Evolutionary conservation across 2,329 filamentous ascomycete genomes (phyloP).

Genomic region (Fusarium sp.): DNA sequence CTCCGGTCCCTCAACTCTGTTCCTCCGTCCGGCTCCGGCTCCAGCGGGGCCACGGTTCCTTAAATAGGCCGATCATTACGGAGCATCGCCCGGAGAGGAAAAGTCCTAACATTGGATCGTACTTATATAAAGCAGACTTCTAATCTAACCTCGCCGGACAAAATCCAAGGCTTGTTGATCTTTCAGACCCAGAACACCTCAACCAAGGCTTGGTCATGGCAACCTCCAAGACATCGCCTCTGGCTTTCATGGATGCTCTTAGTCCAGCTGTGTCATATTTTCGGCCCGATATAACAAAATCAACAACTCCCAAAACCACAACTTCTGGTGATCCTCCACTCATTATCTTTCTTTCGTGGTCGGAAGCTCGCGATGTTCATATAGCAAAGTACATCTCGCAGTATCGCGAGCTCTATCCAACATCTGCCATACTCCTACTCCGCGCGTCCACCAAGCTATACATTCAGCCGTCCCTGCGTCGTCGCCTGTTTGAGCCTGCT

Average conservation of each 20-base stretch:
- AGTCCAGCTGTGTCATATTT: slow-evolving; percentile 51
- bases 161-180: background rate
- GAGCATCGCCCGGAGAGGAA: background rate
- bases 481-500: slow-evolving; percentile 50
- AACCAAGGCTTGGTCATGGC: slow-evolving; percentile 37
- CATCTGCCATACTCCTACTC: slow-evolving; percentile 57
- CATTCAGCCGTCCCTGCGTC: slow-evolving; percentile 46
- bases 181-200: background rate
- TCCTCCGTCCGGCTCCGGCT: slow-evolving; percentile 20
- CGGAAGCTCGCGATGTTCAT: slow-evolving; percentile 59
- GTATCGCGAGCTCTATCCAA: slow-evolving; percentile 57
- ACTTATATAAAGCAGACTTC: background rate
- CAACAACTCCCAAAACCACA: background rate
- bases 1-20: background rate
- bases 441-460: slow-evolving; percentile 52
- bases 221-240: slow-evolving; percentile 31
- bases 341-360: slow-evolving; percentile 60
- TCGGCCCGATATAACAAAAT: background rate
- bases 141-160: too few relatives aligned
- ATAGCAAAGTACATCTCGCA: slow-evolving; percentile 61
- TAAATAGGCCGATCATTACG: background rate
- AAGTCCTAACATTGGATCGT: background rate
- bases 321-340: slow-evolving; percentile 52
- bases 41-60: slow-evolving; percentile 28
- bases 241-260: slow-evolving; percentile 52